Base-by-base conservation (phyloP, 345 rosid genomes). In the Populus deltoides region DNA sequence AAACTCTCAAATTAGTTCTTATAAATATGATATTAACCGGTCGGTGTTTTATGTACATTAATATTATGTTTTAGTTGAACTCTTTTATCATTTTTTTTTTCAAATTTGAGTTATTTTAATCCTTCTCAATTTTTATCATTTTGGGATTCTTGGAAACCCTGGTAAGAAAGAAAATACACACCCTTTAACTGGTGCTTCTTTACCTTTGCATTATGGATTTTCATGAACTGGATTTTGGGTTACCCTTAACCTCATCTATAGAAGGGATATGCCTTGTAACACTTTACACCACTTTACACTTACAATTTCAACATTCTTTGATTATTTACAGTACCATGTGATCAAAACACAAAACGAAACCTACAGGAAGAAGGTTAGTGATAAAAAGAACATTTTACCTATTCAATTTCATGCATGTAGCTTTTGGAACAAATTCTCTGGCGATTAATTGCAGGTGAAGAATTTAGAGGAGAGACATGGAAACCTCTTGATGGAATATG, bases 361-460 rank as follows among this genome's bases (percentile, higher is more conserved):
- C 67, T 73, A 57, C 71, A 84, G n/a, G 86, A 89, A 89, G 84
- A 89, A 89, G 92, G 92, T 89, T 17, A 78, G 81, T 77, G 25
- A 63, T 59, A 33, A 24, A 6, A 35, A 25, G 31, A 76, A 69
- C 25, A 20, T n/a, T n/a, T 10, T 3, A 16, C 45, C 22, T 20
- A 8, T n/a, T 9, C 38, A 8, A 35, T 10, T 22, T 38, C 16
- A 38, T 68, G 43, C 47, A 68, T 0, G 24, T 20, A n/a, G 62
- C 29, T 57, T n/a, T n/a, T 57, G 29, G 27, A 57, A 57, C 27
- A n/a, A 57, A 57, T 57, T 8, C 27, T n/a, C 29, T n/a, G 24
- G 13, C 4, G 24, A 57, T n/a, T 62, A 22, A 73, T 74, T 78
- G 67, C 66, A 88, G 91, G 87, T 86, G 4, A 85, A 77, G 70